A percentile compares a stretch with the other conserved stretches of the same genome.
Conservation (phyloP, 148 eudicot genomes). For the Persicaria maculosa region DNA sequence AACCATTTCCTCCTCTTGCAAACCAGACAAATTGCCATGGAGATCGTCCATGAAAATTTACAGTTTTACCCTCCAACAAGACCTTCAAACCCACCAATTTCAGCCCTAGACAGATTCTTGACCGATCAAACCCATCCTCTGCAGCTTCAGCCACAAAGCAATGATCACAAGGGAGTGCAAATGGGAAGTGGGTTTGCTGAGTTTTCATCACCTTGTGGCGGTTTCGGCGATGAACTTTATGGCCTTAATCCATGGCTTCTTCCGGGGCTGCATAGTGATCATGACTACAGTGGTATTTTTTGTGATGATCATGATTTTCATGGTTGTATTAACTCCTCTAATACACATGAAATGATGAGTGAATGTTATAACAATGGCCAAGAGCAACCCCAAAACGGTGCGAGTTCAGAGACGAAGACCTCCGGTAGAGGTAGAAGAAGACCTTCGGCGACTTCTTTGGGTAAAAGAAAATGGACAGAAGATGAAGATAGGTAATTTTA, state of each 20-base stretch:
- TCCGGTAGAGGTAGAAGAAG: not conserved
- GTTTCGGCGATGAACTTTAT: not conserved
- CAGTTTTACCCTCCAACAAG: conserved; percentile 4
- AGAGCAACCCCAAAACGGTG: not conserved
- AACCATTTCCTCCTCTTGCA: not conserved
- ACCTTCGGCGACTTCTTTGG: not conserved
- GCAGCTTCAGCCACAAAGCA: not conserved
- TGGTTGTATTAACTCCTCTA: not conserved
- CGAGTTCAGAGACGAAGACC: not conserved
- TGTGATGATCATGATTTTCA: not conserved
- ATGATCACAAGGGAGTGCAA: not conserved
- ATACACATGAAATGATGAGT: not conserved
- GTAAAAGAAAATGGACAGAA: conserved; percentile 4
- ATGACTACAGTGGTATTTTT: not conserved
- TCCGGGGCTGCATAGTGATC: not conserved
- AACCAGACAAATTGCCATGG: not conserved
- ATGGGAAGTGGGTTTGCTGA: not conserved
- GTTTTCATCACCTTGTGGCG: not conserved
- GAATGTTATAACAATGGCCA: not conserved
- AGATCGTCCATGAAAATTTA: not conserved
- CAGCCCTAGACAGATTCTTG: conserved; percentile 9
- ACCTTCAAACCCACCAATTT: not conserved
- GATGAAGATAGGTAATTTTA: conserved; percentile 6
- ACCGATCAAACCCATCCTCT: not conserved
- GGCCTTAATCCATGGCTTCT: conserved; percentile 1